Base-by-base conservation (phyloP, 768 basidiomycete genomes). In the Lyophyllum shimeji region DNA sequence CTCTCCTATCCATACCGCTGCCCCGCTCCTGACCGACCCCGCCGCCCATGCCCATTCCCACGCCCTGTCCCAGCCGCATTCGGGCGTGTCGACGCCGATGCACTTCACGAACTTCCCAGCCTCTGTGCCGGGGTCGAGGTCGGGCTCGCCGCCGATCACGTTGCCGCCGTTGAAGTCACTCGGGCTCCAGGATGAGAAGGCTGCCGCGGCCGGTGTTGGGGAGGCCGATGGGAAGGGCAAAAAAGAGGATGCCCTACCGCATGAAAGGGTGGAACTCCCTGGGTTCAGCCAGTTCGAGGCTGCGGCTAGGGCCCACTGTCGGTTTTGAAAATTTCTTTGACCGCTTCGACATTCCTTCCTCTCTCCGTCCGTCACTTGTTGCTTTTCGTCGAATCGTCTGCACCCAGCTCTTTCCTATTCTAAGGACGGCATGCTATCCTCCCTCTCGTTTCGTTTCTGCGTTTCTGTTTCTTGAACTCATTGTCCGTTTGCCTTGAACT, bases 61-160 rank as follows among this genome's bases (percentile, higher is more conserved):
- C 55, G 27, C 55, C 24, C 34, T 46, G 21, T 53, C 60, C 51
- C 58, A 57, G 55, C 68, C 64, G 24, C 63, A 67, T 50, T 67
- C 68, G 18, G 59, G 64, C 37, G 45, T 59, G 6, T 60, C 62
- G 17, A 60, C 65, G 29, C 62, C 61, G 24, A 33, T 58, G 43
- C 55, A 65, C 55, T 51, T 59, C 7, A 55, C 64, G 31, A 55
- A 60, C 39, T 56, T 65, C 24, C 63, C 70, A 15, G 62, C 65
- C 49, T 77, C 77, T 5, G 71, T 76, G 68, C 88, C 89, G 7
- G 76, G 73, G 2, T 88, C 86, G 40, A 74, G 90, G 39, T 76
- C 85, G n/a, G 74, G 74, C 21, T 84, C 82, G 7, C 89, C 90
- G 24, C 89, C 89, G 1, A 90, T 91, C 56, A 83, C 76, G 50